Conservation (phyloP, 345 rosid genomes). For the Syzygium aromaticum region DNA sequence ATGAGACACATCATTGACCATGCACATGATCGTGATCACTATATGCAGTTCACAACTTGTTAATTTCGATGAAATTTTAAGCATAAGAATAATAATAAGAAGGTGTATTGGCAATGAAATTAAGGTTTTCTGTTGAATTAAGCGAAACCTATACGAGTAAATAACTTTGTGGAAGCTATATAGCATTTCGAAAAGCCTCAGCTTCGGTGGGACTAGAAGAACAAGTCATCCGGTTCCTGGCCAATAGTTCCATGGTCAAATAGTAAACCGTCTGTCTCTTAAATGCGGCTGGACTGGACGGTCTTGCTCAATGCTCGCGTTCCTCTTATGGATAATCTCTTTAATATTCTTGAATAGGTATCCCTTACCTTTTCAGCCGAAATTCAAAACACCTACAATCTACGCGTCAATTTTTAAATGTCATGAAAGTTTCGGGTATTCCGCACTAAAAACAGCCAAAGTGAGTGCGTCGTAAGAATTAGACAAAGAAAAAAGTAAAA, state of each 20-base stretch:
- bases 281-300: neutral
- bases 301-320: neutral
- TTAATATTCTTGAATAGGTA: neutral
- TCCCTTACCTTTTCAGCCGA: neutral
- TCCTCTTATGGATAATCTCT: neutral
- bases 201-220: neutral
- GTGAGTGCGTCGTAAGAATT: neutral
- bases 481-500: neutral
- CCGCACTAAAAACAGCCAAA: neutral
- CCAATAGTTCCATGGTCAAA: neutral
- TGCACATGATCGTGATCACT: neutral
- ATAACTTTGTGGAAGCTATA: neutral
- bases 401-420: neutral
- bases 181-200: neutral
- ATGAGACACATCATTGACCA: neutral
- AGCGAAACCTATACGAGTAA: neutral
- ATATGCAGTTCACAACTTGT: neutral
- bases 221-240: neutral
- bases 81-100: neutral
- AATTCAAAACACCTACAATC: neutral
- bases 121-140: neutral
- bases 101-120: neutral
- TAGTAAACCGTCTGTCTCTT: neutral
- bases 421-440: neutral
- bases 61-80: neutral